These are phyloP conservation scores for Phytophthora citricola DNA, from an alignment of 352 stramenopile genomes.

Conservation along the genomic window DNA sequence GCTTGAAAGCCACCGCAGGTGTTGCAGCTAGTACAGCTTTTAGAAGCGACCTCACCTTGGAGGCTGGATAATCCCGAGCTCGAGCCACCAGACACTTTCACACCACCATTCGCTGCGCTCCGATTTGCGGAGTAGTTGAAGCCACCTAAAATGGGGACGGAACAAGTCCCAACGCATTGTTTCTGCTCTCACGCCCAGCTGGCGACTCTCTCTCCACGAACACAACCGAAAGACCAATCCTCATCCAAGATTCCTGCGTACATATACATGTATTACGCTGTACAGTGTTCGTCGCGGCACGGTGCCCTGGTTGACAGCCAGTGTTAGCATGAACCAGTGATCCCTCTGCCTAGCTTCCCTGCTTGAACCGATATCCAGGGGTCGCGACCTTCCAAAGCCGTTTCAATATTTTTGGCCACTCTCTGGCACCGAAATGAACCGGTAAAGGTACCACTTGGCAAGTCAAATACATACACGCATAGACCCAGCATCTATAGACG, in stretches of 20 bases:
- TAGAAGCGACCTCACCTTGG: background rate
- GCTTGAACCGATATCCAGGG: background rate
- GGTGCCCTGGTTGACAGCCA: background rate
- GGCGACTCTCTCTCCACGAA: slow-evolving; percentile 1
- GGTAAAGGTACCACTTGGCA: background rate
- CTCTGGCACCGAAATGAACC: background rate
- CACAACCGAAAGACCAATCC: background rate
- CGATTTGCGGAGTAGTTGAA: slow-evolving; percentile 13
- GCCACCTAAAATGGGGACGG: background rate
- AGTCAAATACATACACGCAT: background rate
- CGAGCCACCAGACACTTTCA: background rate
- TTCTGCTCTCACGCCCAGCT: slow-evolving; percentile 4
- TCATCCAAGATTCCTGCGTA: background rate
- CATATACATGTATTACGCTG: too few relatives aligned
- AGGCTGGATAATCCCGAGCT: slow-evolving; percentile 3
- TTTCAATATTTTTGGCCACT: background rate
- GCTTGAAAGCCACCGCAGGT: background rate
- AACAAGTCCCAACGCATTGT: slow-evolving; percentile 4
- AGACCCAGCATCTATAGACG: background rate
- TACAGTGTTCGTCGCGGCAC: background rate
- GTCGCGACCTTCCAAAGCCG: background rate
- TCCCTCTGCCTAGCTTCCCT: background rate
- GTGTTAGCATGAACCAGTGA: background rate
- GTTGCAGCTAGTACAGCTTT: background rate
- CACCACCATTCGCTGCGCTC: background rate